Evolutionary conservation across 331 rosid species (phyloP), one percentile per base, ranked within the genome.

Genomic region (Phaseolus coccineus): DNA sequence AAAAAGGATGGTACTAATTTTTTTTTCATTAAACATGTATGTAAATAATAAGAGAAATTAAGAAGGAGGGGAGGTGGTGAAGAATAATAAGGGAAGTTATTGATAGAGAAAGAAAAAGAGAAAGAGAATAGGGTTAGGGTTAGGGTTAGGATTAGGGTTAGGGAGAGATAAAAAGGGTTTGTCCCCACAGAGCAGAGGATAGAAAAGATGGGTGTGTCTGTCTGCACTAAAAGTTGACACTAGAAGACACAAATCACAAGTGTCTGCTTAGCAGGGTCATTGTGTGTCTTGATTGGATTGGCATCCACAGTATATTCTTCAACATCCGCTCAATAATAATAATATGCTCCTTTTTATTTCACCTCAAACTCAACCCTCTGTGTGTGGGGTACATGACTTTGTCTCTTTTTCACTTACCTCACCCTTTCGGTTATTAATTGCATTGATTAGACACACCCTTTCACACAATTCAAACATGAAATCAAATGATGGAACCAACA

Each of bases 291-390:
- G 84, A 84, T 77, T 77, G 71, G 84, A 86, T 73, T 83, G 81
- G 89, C 82, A 83, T 84, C 89, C 56, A 59, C 28, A 53, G 85
- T 71, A 86, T 73, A 80, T 78, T 65, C 88, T 71, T 68, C 14
- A 8, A 73, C 80, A 57, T 22, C 77, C 85, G 71, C 78, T 59
- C 59, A 37, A 58, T 6, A 46, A 57, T 5, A 66, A 52, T 5
- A 66, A 52, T 62, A 48, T 58, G 33, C 77, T 52, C 39, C 22
- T 77, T 50, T 77, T 5, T 77, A 66, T 77, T 83, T 46, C 51
- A 46, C 16, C 51, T 46, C 16, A 46, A 3, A 46, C 16, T 12
- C 51, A 10, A 46, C 8, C 3, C 15, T 13, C 14, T 46, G 50
- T 44, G 50, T 44, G 48, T 71, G 39, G 74, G 74, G 65, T 67